A percentile compares a stretch with the other conserved stretches of the same genome.
Conservation (phyloP, 768 basidiomycete species). For the Lyophyllum shimeji region DNA sequence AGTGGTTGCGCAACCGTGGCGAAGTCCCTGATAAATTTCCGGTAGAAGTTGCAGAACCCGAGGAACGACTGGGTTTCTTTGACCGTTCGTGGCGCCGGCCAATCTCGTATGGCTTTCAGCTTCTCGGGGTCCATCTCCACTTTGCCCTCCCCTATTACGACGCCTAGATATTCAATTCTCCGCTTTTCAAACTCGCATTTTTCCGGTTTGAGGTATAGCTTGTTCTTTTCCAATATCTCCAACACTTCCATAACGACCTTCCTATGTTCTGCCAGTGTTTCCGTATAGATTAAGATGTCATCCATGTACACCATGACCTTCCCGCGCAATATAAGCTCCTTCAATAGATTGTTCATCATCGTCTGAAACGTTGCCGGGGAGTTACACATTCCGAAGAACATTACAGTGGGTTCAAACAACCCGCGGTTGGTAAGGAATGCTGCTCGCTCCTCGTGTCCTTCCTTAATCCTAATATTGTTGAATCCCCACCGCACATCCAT, state of each 20-base stretch:
- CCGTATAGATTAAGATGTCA: conserved; percentile 2
- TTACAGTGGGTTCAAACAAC: conserved; percentile 35
- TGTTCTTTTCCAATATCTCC: background rate
- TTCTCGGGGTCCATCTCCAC: conserved; percentile 38
- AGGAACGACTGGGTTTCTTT: conserved; percentile 4
- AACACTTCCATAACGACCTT: background rate
- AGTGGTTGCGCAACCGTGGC: background rate
- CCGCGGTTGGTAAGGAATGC: conserved; percentile 35
- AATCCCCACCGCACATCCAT: conserved; percentile 40
- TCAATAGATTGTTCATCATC: conserved; percentile 36
- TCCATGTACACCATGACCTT: conserved; percentile 5
- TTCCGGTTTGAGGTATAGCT: conserved; percentile 4
- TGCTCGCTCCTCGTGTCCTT: conserved; percentile 42
- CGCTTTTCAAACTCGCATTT: conserved; percentile 1
- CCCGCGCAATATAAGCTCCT: background rate
- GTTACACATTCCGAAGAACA: conserved; percentile 38
- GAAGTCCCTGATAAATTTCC: conserved; percentile 3
- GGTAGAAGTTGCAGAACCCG: conserved; percentile 5
- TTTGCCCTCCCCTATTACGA: conserved; percentile 10
- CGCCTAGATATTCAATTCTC: background rate
- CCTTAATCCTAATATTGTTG: conserved; percentile 32
- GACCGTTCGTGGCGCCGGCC: background rate
- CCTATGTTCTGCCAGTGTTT: background rate
- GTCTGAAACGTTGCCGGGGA: conserved; percentile 30
- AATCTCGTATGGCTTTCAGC: conserved; percentile 21